Conservation (phyloP, 2,329 filamentous ascomycete genomes). For the Nemania diffusa region DNA sequence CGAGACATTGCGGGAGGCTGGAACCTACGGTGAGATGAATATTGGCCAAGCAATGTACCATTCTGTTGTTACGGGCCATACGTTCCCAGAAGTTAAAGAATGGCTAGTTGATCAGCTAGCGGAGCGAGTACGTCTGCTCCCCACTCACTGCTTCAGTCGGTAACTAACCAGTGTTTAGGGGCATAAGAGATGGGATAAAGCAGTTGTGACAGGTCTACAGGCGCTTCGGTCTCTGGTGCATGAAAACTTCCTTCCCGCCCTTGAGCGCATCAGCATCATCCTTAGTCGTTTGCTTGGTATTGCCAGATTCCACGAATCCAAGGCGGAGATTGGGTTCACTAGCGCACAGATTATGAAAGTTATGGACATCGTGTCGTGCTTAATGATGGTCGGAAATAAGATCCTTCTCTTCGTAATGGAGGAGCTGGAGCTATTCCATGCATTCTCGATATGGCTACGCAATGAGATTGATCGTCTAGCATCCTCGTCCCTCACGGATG, state of each 20-base stretch:
- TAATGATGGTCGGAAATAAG: slow-evolving; percentile 80
- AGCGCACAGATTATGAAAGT: slow-evolving; percentile 70
- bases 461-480: slow-evolving; percentile 83
- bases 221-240: slow-evolving; percentile 81
- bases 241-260: slow-evolving; percentile 86
- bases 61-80: slow-evolving; percentile 84
- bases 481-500: slow-evolving; percentile 72
- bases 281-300: slow-evolving; percentile 85
- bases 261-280: slow-evolving; percentile 84
- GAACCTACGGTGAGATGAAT: slow-evolving; percentile 64
- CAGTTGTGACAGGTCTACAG: slow-evolving; percentile 80
- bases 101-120: slow-evolving; percentile 88
- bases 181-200: slow-evolving; percentile 95
- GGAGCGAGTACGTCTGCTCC: slow-evolving; percentile 70
- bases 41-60: slow-evolving; percentile 85
- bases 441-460: slow-evolving; percentile 86
- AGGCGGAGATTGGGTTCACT: slow-evolving; percentile 73
- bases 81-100: slow-evolving; percentile 78
- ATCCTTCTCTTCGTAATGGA: slow-evolving; percentile 76
- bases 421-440: slow-evolving; percentile 79
- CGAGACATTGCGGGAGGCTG: slow-evolving; percentile 75
- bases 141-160: not conserved
- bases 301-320: slow-evolving; percentile 78
- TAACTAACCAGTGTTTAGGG: slow-evolving; percentile 63
- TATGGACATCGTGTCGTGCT: slow-evolving; percentile 76